These are phyloP conservation scores for Mycena rosella DNA, from an alignment of 768 basidiomycete genomes.

Conservation along the genomic window DNA sequence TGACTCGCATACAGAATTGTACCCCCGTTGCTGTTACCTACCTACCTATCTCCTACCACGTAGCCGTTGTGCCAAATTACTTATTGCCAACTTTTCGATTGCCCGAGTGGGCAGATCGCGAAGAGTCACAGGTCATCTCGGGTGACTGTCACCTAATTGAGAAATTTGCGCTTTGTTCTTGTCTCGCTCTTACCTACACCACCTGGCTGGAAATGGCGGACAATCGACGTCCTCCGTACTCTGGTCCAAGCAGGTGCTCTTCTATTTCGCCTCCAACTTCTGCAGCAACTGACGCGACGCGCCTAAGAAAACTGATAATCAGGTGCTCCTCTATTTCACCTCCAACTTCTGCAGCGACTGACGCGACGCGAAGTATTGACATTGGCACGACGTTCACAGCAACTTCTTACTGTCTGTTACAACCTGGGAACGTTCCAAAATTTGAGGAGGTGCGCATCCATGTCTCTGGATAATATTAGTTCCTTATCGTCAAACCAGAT, in stretches of 20 bases:
- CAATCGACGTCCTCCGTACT: conserved; percentile 26
- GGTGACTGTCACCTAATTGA: not conserved
- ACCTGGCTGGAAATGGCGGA: conserved; percentile 12
- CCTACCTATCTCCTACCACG: too few species aligned
- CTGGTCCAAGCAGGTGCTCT: conserved; percentile 15
- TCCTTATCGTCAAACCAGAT: conserved; percentile 18
- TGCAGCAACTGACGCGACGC: not conserved
- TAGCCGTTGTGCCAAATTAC: too few species aligned
- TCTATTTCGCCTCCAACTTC: not conserved
- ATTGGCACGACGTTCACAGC: conserved; percentile 37
- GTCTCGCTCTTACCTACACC: not conserved
- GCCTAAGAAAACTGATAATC: conserved; percentile 22
- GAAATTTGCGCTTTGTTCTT: not conserved
- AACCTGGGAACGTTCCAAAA: conserved; percentile 35
- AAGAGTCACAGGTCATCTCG: not conserved
- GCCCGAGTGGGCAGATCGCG: too few species aligned
- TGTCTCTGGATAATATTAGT: not conserved
- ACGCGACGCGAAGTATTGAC: conserved; percentile 15
- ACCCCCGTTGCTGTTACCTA: too few species aligned
- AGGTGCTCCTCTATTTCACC: not conserved
- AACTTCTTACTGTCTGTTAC: conserved; percentile 33
- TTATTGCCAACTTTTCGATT: too few species aligned
- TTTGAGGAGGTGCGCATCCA: conserved; percentile 35
- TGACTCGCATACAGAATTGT: too few species aligned
- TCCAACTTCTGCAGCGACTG: not conserved